phyloP scores from a whole-genome alignment of 192 early-diverging fungal species.

The Gaertneriomyces semiglobifer region DNA sequence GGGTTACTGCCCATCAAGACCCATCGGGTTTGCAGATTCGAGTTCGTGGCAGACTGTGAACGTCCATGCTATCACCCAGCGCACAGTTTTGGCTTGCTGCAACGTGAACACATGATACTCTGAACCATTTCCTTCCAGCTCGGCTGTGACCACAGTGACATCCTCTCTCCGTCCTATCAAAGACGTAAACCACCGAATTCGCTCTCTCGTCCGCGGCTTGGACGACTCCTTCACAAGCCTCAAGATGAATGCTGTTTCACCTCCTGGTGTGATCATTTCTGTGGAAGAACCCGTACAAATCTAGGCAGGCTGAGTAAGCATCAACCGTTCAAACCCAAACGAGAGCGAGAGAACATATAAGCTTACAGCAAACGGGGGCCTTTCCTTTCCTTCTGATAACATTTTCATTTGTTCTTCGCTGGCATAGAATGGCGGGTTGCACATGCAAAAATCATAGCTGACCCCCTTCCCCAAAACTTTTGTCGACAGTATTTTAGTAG shows the following conservation, averaged over 20 bases:
- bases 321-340: neutral
- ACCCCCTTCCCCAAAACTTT: constrained; percentile 5
- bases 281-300: constrained; percentile 52
- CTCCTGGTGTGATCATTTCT: constrained; percentile 80
- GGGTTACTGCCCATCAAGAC: too few species aligned
- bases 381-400: constrained; percentile 49
- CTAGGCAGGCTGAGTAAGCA: neutral
- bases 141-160: constrained; percentile 10
- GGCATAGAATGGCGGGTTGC: constrained; percentile 88
- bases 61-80: constrained; percentile 32
- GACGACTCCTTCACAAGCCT: constrained; percentile 38
- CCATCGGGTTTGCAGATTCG: too few species aligned
- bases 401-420: constrained; percentile 54
- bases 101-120: constrained; percentile 25
- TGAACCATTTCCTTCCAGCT: constrained; percentile 35
- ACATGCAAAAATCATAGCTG: constrained; percentile 72
- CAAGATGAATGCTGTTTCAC: constrained; percentile 70
- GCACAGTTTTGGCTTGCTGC: constrained; percentile 21
- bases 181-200: constrained; percentile 71
- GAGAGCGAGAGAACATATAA: neutral
- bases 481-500: constrained; percentile 20
- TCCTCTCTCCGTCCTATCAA: constrained; percentile 65
- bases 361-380: constrained; percentile 42
- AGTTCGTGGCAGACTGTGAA: neutral
- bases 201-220: constrained; percentile 5